Conservation (phyloP, 306 rosid genomes). For the Urtica urens region DNA sequence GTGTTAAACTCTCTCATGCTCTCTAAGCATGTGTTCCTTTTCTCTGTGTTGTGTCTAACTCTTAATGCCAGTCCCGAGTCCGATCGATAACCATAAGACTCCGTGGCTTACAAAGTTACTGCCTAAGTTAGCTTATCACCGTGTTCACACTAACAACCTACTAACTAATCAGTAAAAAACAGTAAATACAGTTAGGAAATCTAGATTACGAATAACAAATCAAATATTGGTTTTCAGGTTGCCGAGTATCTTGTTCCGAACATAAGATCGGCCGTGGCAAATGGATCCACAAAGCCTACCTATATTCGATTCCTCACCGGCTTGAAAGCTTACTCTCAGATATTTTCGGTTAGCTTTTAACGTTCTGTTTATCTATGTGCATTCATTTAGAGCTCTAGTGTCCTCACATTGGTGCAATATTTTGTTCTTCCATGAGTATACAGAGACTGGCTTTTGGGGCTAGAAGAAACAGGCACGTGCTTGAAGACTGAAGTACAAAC, state of each 20-base stretch:
- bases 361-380: background rate
- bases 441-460: slow-evolving; percentile 97
- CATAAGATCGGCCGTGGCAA: slow-evolving; percentile 53
- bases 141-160: too few relatives aligned
- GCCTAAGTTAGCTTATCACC: too few relatives aligned
- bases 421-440: slow-evolving; percentile 10
- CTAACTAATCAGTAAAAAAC: too few relatives aligned
- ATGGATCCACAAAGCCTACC: slow-evolving; percentile 64
- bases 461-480: slow-evolving; percentile 68
- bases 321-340: slow-evolving; percentile 80
- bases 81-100: too few relatives aligned
- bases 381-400: background rate
- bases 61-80: too few relatives aligned
- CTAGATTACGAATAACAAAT: too few relatives aligned
- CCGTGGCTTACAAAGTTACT: too few relatives aligned
- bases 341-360: slow-evolving; percentile 71
- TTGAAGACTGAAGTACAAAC: slow-evolving; percentile 49
- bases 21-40: too few relatives aligned
- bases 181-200: too few relatives aligned
- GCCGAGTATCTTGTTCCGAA: slow-evolving; percentile 80
- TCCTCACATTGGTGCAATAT: background rate
- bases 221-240: slow-evolving; percentile 45
- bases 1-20: too few relatives aligned
- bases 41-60: too few relatives aligned
- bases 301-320: slow-evolving; percentile 90